Evolutionary conservation across 768 basidiomycete species (phyloP), one percentile per base, ranked within the genome.

Genomic region (Calvatia gigantea): DNA sequence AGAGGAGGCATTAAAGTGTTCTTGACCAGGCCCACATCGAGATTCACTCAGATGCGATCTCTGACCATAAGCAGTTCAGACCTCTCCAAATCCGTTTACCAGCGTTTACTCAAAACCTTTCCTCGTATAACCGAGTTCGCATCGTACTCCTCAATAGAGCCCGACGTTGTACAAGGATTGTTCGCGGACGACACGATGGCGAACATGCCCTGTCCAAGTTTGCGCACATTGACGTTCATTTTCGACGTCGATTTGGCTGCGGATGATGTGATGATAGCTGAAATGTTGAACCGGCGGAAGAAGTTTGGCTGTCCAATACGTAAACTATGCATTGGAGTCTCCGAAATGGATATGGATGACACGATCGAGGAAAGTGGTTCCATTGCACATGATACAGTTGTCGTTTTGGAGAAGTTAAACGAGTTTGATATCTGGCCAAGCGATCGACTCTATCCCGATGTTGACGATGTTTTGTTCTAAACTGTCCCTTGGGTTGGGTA

Each of bases 11-110:
- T 25, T 6, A 23, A 23, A 25, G 14, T 8, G 11, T 42, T 11
- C 17, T 12, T 3, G 8, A 19, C 17, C 21, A 41, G 14, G 17
- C 25, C 29, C 3, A 9, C 32, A 32, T 32, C 56, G 3, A 68
- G 64, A 51, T 78, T 75, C 57, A 67, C 68, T 21, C 61, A 65
- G 27, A 64, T 80, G 37, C 66, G 62, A 33, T 66, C 65, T 6
- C 68, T 82, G 43, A 69, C 65, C 25, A 71, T 80, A 53, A 65
- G 61, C 45, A 74, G 78, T 58, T 77, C 75, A 43, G 73, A 78
- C n/a, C 57, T 75, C 15, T 72, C 73, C 32, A 51, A 53, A 5
- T 58, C 61, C 19, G 68, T 60, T 27, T 75, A 73, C 54, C 58
- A 47, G 44, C 45, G 57, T 2, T 21, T 76, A 19, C 72, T 71